Base-by-base conservation (phyloP, 2,329 filamentous ascomycete genomes). In the Aspergillus spinulosporus region DNA sequence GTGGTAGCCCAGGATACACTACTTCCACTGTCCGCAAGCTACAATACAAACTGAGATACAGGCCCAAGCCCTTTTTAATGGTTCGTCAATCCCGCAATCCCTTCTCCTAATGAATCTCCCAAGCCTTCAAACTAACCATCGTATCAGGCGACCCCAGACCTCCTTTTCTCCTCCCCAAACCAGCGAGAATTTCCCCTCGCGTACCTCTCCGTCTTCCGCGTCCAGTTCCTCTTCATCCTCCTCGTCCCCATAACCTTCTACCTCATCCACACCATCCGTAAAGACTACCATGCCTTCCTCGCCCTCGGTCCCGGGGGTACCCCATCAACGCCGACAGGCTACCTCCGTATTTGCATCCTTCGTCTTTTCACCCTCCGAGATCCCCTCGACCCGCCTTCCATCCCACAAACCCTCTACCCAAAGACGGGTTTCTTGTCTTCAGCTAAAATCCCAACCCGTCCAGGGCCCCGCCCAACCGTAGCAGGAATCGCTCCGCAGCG, bases 401-500 rank as follows among this genome's bases (percentile, higher is more conserved):
- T 83, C 1, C 80, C 84, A 4, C 72, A 79, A 1, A 70, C 77
- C 29, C 77, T 82, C 36, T 74, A 80, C 11, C 84, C 86, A 0
- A 71, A 80, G 11, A 66, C 68, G 1, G 88, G 89, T 8, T 83
- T 21, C 21, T 21, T 21, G 21, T 21, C 88, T 64, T 80, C 94
- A 28, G 64, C 70, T 34, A 71, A 74, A 32, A 26, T 94, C 0
- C 85, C 88, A 1, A 79, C 79, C 55, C 85, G 90, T 0, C 68
- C 73, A 2, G 88, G 87, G 0, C 78, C 81, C 1, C 82, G 89
- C 1, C 91, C 90, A 1, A 69, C 74, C 2, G 87, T 92, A 7
- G 83, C 80, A 40, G 90, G 90, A 48, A 90, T 95, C 56, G 90
- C 90, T 1, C 90, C 90, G 0, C 90, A 96, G 67, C 83, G 90